Conservation (phyloP, 2,329 filamentous ascomycete species). For the Neurospora sp. region DNA sequence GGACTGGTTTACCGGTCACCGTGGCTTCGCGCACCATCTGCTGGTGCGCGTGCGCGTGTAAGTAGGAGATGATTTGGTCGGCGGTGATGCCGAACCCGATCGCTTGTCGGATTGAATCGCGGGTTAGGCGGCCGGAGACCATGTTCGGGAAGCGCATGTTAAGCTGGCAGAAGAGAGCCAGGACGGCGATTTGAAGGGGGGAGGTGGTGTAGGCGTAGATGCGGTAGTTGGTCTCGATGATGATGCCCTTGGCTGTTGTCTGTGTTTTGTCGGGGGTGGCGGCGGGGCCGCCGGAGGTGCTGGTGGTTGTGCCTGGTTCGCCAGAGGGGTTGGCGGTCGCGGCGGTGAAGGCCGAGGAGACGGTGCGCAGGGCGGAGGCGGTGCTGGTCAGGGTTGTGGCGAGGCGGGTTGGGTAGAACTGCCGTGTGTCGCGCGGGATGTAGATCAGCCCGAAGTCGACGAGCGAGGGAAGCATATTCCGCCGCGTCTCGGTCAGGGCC, state of each 20-base stretch:
- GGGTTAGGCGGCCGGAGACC: conserved; percentile 83
- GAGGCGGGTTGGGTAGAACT: conserved; percentile 84
- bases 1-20: conserved; percentile 53
- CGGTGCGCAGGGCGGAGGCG: conserved; percentile 58
- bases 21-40: conserved; percentile 69
- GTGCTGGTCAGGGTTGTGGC: conserved; percentile 85
- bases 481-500: conserved; percentile 70
- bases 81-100: conserved; percentile 87
- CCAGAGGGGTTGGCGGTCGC: conserved; percentile 40
- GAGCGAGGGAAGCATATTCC: conserved; percentile 82
- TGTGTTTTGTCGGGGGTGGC: conserved; percentile 23
- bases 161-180: conserved; percentile 80
- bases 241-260: conserved; percentile 57
- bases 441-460: conserved; percentile 91
- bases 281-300: conserved; percentile 25
- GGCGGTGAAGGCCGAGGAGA: conserved; percentile 58
- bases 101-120: conserved; percentile 77
- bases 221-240: conserved; percentile 96
- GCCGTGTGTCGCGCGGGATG: conserved; percentile 47
- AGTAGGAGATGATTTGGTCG: conserved; percentile 89
- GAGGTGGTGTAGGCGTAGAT: conserved; percentile 95
- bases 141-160: conserved; percentile 90
- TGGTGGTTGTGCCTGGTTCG: conserved; percentile 38
- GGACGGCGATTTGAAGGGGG: conserved; percentile 86
- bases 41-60: conserved; percentile 86